Evolutionary conservation across 805 yeast species (phyloP).

Genomic region (Kuraishia piskuri): DNA sequence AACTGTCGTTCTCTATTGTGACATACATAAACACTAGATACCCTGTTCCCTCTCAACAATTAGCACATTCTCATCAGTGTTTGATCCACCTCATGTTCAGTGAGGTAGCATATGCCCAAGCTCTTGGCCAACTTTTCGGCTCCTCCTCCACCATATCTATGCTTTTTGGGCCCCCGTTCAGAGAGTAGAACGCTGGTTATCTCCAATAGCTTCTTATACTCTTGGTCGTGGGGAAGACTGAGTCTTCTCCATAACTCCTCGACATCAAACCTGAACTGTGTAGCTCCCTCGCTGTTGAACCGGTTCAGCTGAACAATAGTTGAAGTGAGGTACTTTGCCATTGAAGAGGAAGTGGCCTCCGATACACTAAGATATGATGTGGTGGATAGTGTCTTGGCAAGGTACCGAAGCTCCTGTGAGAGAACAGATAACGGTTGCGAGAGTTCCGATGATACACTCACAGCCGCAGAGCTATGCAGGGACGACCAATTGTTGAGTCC

Average conservation of each 20-base stretch:
- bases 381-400: constrained; percentile 20
- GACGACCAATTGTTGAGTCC: constrained; percentile 20
- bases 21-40: no score
- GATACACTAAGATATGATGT: constrained; percentile 20
- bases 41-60: no score
- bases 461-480: constrained; percentile 1
- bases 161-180: neutral
- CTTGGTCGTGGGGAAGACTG: constrained; percentile 12
- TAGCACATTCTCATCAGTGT: neutral
- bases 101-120: neutral
- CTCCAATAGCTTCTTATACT: constrained; percentile 14
- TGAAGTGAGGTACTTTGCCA: constrained; percentile 28
- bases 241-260: constrained; percentile 19
- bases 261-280: constrained; percentile 24
- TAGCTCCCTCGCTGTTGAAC: constrained; percentile 26
- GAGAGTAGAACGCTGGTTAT: constrained; percentile 9
- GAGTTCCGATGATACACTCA: constrained; percentile 14
- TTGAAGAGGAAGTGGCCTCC: constrained; percentile 15
- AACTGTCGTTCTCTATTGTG: no score
- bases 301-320: constrained; percentile 27
- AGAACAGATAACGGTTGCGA: constrained; percentile 17
- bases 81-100: neutral
- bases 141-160: neutral
- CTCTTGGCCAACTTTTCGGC: neutral
- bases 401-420: constrained; percentile 17